Conservation (phyloP, 2,329 filamentous ascomycete species). For the Neodidymelliopsis sp. region DNA sequence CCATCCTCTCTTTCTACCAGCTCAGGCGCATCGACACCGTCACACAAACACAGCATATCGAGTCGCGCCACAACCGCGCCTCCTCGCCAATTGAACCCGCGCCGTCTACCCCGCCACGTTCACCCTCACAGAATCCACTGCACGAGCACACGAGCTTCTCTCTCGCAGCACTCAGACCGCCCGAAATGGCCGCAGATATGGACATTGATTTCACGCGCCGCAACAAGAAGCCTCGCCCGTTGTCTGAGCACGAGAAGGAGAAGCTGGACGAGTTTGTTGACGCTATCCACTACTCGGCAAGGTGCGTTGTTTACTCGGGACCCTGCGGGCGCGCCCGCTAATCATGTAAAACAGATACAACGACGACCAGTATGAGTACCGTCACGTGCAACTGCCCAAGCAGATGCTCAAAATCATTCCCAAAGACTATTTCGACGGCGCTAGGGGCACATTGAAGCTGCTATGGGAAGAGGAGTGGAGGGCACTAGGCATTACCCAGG, state of each 20-base stretch:
- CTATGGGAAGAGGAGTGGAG: conserved; percentile 99
- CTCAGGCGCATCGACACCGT: conserved; percentile 5
- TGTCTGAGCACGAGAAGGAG: conserved; percentile 82
- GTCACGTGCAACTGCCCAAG: conserved; percentile 96
- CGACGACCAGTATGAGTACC: conserved; percentile 92
- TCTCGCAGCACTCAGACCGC: conserved; percentile 11
- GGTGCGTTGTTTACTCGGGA: conserved; percentile 63
- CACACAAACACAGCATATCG: conserved; percentile 13
- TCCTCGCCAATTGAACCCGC: conserved; percentile 2
- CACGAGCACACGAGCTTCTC: conserved; percentile 43
- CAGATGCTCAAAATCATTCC: conserved; percentile 98
- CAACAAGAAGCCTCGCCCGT: conserved; percentile 82
- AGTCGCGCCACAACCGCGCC: conserved; percentile 13
- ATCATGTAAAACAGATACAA: conserved; percentile 73
- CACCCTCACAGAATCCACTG: conserved; percentile 28
- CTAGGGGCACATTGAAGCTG: conserved; percentile 91
- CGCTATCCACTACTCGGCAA: conserved; percentile 91
- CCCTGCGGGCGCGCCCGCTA: conserved; percentile 26
- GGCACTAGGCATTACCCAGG: conserved; percentile 95
- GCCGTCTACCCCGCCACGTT: conserved; percentile 26
- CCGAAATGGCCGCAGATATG: conserved; percentile 47
- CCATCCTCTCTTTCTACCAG: conserved; percentile 23
- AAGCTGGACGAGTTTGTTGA: conserved; percentile 91
- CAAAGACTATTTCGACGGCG: conserved; percentile 88
- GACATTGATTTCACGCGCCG: conserved; percentile 84